A percentile compares a stretch with the other conserved stretches of the same genome.
These are phyloP conservation scores for Rhytidhysteron rufulum DNA, from an alignment of 2,329 filamentous ascomycete species.

Conservation along the genomic window DNA sequence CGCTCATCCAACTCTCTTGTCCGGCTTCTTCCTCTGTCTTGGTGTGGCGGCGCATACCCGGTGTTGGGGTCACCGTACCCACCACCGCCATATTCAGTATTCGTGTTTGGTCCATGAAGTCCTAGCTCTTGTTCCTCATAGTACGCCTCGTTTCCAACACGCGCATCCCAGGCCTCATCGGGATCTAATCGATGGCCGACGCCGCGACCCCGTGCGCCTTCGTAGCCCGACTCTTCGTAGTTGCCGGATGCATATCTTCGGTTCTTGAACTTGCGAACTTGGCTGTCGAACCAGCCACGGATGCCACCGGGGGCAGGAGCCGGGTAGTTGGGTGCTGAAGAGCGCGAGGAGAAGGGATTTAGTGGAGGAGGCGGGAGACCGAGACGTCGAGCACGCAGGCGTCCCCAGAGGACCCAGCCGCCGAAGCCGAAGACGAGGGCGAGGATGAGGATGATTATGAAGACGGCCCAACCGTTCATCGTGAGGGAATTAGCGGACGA, in stretches of 20 bases:
- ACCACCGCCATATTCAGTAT: constrained; percentile 19
- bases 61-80: constrained; percentile 25
- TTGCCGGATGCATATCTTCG: constrained; percentile 65
- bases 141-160: constrained; percentile 73
- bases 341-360: constrained; percentile 60
- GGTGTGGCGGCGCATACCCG: constrained; percentile 8
- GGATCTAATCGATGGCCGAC: constrained; percentile 65
- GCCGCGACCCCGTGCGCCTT: constrained; percentile 25
- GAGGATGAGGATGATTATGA: constrained; percentile 68
- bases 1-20: constrained; percentile 44
- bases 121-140: constrained; percentile 76
- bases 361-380: constrained; percentile 70
- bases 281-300: constrained; percentile 69
- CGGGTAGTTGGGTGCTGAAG: constrained; percentile 42
- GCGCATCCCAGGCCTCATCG: constrained; percentile 81
- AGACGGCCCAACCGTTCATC: constrained; percentile 48
- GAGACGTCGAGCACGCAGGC: constrained; percentile 67
- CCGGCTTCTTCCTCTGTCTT: constrained; percentile 43
- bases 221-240: constrained; percentile 63
- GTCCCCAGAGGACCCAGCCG: constrained; percentile 68
- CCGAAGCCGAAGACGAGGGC: constrained; percentile 61
- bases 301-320: constrained; percentile 60
- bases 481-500: constrained; percentile 1
- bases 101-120: constrained; percentile 43
- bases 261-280: constrained; percentile 60